Conservation (phyloP, 2,329 filamentous ascomycete species). For the Pseudogymnoascus sp. region DNA sequence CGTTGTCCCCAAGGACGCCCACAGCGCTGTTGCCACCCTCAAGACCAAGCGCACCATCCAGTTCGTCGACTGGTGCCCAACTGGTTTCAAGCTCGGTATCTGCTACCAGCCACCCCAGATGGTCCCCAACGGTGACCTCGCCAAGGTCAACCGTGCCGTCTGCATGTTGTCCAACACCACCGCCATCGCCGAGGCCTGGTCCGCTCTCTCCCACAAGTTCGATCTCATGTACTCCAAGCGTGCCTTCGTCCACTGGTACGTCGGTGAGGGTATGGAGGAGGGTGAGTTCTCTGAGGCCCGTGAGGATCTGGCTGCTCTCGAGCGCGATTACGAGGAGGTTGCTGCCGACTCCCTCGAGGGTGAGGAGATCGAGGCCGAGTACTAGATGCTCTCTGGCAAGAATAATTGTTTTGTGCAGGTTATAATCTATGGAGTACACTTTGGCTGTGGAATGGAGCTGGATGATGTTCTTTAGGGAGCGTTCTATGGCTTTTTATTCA, state of each 20-base stretch:
- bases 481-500: constrained; percentile 26
- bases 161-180: constrained; percentile 99
- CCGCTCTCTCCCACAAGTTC: constrained; percentile 93
- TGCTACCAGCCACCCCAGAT: constrained; percentile 97
- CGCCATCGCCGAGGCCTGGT: constrained; percentile 97
- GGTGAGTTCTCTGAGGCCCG: constrained; percentile 99
- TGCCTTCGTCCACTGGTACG: constrained; percentile 99
- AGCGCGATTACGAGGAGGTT: constrained; percentile 98
- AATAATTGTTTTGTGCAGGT: constrained; percentile 25
- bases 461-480: constrained; percentile 25
- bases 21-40: constrained; percentile 85
- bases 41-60: constrained; percentile 99
- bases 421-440: constrained; percentile 26
- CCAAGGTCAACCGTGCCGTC: constrained; percentile 96
- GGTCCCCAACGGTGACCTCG: constrained; percentile 93
- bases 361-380: constrained; percentile 81
- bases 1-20: constrained; percentile 92
- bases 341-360: constrained; percentile 87
- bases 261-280: constrained; percentile 99
- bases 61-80: constrained; percentile 99
- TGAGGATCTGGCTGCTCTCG: constrained; percentile 94
- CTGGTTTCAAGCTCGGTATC: constrained; percentile 99
- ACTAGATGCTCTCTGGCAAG: constrained; percentile 50
- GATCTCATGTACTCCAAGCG: constrained; percentile 99
- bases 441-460: constrained; percentile 25